Conservation (phyloP, 805 yeast genomes). For the Blastobotrys attinorum region DNA sequence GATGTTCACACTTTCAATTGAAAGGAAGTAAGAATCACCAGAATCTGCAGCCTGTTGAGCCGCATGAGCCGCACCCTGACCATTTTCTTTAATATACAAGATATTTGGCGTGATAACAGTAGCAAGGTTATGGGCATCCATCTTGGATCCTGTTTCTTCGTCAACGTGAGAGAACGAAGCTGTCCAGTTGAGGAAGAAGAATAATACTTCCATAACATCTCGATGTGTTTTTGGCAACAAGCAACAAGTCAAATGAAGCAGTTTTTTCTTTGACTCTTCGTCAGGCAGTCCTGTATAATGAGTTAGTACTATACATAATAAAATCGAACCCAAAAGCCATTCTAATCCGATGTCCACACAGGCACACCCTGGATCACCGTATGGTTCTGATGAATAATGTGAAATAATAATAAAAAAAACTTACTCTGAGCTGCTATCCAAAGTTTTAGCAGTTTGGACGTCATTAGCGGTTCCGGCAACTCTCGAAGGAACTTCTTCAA, state of each 20-base stretch:
- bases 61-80: constrained; percentile 7
- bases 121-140: constrained; percentile 93
- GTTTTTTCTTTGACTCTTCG: constrained; percentile 38
- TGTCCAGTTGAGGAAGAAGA: constrained; percentile 87
- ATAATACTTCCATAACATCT: constrained; percentile 76
- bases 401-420: constrained; percentile 12
- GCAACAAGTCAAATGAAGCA: constrained; percentile 59
- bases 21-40: constrained; percentile 55
- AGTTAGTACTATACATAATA: no score
- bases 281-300: constrained; percentile 29
- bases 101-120: constrained; percentile 94
- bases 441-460: constrained; percentile 62
- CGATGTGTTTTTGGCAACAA: constrained; percentile 76
- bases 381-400: no score
- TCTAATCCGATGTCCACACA: no score
- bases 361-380: no score
- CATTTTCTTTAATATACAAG: constrained; percentile 43
- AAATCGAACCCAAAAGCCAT: no score
- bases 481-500: constrained; percentile 88
- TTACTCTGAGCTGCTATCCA: constrained; percentile 49
- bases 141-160: constrained; percentile 84
- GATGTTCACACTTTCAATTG: constrained; percentile 82
- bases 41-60: constrained; percentile 13
- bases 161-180: constrained; percentile 92
- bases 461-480: constrained; percentile 83